Percentiles rank a stretch among this genome's conserved stretches.
These are phyloP conservation scores for Platanus orientalis DNA, from an alignment of 164 flowering plant species.

Conservation along the genomic window DNA sequence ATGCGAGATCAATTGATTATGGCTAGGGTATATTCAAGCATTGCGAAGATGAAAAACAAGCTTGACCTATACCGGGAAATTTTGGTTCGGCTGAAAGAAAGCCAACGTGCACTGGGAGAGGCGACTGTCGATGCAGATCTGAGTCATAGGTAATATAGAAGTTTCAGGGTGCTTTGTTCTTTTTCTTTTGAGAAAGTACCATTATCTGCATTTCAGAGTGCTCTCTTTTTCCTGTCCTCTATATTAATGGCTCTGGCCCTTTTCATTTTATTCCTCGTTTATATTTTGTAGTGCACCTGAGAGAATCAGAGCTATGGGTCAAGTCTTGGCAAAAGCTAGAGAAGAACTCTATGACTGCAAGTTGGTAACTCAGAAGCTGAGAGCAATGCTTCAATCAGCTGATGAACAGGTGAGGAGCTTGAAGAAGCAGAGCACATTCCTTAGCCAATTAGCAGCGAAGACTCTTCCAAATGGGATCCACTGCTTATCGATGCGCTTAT, in stretches of 20 bases:
- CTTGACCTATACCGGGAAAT: conserved; percentile 57
- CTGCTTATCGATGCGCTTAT: conserved; percentile 91
- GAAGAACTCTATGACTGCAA: conserved; percentile 86
- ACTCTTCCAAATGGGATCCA: conserved; percentile 95
- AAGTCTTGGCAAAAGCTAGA: conserved; percentile 77
- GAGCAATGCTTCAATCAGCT: conserved; percentile 98
- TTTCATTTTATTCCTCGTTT: neutral
- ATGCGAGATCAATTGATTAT: conserved; percentile 94
- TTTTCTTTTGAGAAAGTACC: neutral
- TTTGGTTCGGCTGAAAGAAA: conserved; percentile 67
- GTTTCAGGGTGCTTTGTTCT: conserved; percentile 7
- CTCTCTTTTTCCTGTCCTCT: conserved; percentile 1
- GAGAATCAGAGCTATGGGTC: conserved; percentile 93
- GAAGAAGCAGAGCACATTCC: conserved; percentile 96
- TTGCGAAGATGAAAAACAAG: conserved; percentile 81
- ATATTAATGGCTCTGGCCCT: neutral
- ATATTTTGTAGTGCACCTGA: conserved; percentile 68
- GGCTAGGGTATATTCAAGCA: conserved; percentile 88
- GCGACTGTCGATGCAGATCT: conserved; percentile 79
- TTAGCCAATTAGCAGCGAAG: conserved; percentile 96
- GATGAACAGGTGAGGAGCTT: conserved; percentile 95
- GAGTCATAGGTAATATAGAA: conserved; percentile 53
- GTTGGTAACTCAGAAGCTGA: conserved; percentile 76
- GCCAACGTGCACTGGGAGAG: conserved; percentile 87
- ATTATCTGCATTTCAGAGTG: neutral